These are phyloP conservation scores for Aquilaria sinensis DNA, from an alignment of 345 rosid species.

Conservation along the genomic window DNA sequence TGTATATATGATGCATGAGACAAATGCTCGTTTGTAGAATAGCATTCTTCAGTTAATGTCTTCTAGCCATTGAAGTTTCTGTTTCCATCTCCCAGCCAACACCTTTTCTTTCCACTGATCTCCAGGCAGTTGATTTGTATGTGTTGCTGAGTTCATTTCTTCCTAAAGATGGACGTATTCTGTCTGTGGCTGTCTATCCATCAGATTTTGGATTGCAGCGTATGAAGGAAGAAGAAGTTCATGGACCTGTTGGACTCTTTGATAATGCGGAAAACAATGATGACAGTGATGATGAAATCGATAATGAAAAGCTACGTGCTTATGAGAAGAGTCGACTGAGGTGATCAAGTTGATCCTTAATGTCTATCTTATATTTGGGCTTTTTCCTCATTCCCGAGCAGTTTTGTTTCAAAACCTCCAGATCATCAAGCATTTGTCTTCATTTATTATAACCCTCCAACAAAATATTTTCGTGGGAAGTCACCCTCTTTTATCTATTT, in stretches of 20 bases:
- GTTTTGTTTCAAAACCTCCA: too few relatives aligned
- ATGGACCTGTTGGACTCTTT: constrained; percentile 80
- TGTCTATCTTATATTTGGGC: background rate
- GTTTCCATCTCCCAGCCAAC: constrained; percentile 1
- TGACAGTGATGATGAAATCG: constrained; percentile 41
- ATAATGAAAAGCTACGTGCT: constrained; percentile 54
- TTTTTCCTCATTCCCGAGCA: background rate
- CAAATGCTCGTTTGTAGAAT: too few relatives aligned
- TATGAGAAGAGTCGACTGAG: constrained; percentile 78
- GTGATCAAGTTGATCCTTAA: constrained; percentile 29
- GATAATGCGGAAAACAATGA: constrained; percentile 35
- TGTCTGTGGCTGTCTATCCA: constrained; percentile 80
- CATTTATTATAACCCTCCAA: too few relatives aligned
- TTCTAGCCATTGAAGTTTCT: background rate
- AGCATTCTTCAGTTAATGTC: too few relatives aligned
- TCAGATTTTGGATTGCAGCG: constrained; percentile 84
- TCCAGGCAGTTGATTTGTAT: constrained; percentile 82
- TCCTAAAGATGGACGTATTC: constrained; percentile 68
- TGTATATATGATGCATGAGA: too few relatives aligned
- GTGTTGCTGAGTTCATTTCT: constrained; percentile 71
- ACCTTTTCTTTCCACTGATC: constrained; percentile 4
- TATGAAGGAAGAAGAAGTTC: constrained; percentile 92
- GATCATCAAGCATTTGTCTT: too few relatives aligned
- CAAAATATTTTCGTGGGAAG: too few relatives aligned
- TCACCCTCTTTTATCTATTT: too few relatives aligned